phyloP scores from a whole-genome alignment of 257 asterid species.

The Fraxinus quadrangulata region DNA sequence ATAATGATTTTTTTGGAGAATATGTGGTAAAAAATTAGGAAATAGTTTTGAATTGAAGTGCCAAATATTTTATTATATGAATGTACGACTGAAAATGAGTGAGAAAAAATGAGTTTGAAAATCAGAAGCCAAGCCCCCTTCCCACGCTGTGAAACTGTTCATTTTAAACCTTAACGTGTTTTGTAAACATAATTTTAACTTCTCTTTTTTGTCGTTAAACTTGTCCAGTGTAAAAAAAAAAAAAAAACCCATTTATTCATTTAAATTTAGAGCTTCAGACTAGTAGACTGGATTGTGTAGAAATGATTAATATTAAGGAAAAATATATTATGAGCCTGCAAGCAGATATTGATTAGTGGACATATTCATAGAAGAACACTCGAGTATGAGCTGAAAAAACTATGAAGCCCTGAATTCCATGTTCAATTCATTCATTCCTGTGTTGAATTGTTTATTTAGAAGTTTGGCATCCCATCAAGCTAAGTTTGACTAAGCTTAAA shows the following conservation, averaged over 20 bases:
- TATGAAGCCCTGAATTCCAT: slow-evolving; percentile 13
- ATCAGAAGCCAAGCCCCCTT: not conserved
- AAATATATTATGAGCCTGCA: not conserved
- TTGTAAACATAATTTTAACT: too few species aligned
- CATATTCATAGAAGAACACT: not conserved
- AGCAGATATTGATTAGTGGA: not conserved
- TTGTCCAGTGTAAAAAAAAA: too few species aligned
- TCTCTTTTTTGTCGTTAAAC: too few species aligned
- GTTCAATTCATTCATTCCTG: not conserved
- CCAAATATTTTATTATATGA: too few species aligned
- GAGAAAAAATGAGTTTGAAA: too few species aligned
- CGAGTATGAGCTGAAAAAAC: not conserved
- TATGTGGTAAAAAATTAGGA: too few species aligned
- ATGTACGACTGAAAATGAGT: too few species aligned
- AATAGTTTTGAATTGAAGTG: too few species aligned
- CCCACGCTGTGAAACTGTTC: not conserved
- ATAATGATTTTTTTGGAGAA: too few species aligned
- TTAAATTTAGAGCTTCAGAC: too few species aligned
- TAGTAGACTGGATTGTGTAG: not conserved
- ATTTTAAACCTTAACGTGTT: not conserved
- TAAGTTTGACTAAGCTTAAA: not conserved
- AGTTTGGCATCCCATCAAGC: not conserved
- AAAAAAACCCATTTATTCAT: too few species aligned
- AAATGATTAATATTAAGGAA: not conserved
- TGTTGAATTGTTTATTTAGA: not conserved